Base-by-base conservation (phyloP, 345 rosid species). In the Trapa bicornis region DNA sequence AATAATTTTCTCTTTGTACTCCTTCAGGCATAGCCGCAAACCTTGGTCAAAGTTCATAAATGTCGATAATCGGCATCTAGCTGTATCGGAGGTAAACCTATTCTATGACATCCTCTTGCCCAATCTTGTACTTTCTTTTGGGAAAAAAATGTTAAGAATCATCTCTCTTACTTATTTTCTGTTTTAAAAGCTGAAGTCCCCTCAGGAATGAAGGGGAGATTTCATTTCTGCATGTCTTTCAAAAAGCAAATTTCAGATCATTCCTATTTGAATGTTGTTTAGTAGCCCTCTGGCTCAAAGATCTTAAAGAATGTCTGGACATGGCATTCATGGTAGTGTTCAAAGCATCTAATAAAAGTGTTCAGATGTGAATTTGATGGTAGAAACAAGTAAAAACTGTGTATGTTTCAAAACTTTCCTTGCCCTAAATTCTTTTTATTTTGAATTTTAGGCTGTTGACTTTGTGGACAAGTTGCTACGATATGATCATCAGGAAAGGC, bases 401-500 rank as follows among this genome's bases (percentile, higher is more conserved):
- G 0, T 7, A 58, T 11, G 43, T 11, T 32, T 58, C 12, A 32
- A 1, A 2, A 1, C 38, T 32, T 35, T n/a, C 0, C 16, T 5
- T 11, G 5, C 33, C 5, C 14, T 58, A 33, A 33, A 22, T 33
- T 54, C 17, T 62, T 22, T 58, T 65, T 29, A 48, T 62, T 67
- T 69, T 11, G 62, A 17, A 47, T 41, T 41, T 66, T 77, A 94
- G 99, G 97, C 99, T 73, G 75, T 94, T 50, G 97, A 94, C 75
- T 94, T 94, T 75, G 87, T 94, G 36, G 99, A 94, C 83, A 94
- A 87, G 80, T 80, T 94, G 86, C 81, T 94, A 75, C 85, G 84
- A 67, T 94, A 91, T 85, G 99, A 94, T 81, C 97, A 91, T 76
- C 92, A 83, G 73, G 99, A 94, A 78, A 91, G 99, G 81, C 99